These are phyloP conservation scores for Rhytidhysteron rufulum DNA, from an alignment of 2,329 filamentous ascomycete genomes.

Conservation along the genomic window DNA sequence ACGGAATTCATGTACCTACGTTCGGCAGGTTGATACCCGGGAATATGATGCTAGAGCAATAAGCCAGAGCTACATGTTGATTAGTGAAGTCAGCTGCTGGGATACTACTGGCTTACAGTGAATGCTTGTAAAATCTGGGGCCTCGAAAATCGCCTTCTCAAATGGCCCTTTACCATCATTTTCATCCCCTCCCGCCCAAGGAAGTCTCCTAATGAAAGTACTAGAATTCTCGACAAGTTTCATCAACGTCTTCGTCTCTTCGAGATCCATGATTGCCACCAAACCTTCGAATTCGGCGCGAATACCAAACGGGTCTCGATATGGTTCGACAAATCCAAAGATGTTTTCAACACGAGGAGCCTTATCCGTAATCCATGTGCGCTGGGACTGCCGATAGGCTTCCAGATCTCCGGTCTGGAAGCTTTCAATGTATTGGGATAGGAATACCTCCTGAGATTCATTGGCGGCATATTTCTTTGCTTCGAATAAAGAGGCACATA, in stretches of 20 bases:
- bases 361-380: slow-evolving; percentile 6
- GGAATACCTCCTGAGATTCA: slow-evolving; percentile 3
- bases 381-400: slow-evolving; percentile 7
- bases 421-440: slow-evolving; percentile 7
- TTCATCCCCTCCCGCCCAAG: slow-evolving; percentile 7
- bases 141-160: slow-evolving; percentile 18
- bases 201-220: slow-evolving; percentile 5
- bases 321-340: slow-evolving; percentile 10
- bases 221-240: slow-evolving; percentile 5
- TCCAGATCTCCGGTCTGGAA: slow-evolving; percentile 7
- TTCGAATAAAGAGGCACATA: slow-evolving; percentile 4
- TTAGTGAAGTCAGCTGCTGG: background rate
- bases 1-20: slow-evolving; percentile 19
- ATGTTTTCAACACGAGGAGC: slow-evolving; percentile 8
- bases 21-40: slow-evolving; percentile 22
- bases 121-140: slow-evolving; percentile 18
- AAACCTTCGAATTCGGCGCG: slow-evolving; percentile 6
- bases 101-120: slow-evolving; percentile 10
- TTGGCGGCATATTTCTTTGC: slow-evolving; percentile 7
- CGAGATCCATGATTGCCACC: slow-evolving; percentile 4
- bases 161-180: slow-evolving; percentile 21
- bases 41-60: slow-evolving; percentile 44
- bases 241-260: slow-evolving; percentile 4
- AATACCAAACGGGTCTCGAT: slow-evolving; percentile 9
- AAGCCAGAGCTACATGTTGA: slow-evolving; percentile 37